These are phyloP conservation scores for Annulohypoxylon stygium DNA, from an alignment of 495 filamentous ascomycete species.

Conservation along the genomic window DNA sequence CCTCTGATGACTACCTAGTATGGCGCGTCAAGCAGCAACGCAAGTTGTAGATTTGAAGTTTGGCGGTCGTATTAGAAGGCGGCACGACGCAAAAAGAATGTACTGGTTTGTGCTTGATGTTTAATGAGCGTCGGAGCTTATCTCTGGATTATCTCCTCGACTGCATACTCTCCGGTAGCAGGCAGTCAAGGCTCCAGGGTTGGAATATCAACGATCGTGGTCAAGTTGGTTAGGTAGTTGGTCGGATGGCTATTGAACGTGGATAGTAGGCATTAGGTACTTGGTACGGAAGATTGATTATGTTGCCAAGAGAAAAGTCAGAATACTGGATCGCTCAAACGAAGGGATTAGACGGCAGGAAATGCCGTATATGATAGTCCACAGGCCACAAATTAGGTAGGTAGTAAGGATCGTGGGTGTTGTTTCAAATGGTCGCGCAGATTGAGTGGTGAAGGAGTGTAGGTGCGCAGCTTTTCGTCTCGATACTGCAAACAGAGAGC, in stretches of 20 bases:
- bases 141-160: slow-evolving; percentile 21
- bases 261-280: neutral
- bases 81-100: slow-evolving; percentile 5
- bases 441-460: slow-evolving; percentile 37
- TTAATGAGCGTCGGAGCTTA: slow-evolving; percentile 8
- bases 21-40: neutral
- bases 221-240: neutral
- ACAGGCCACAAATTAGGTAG: slow-evolving; percentile 15
- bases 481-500: slow-evolving; percentile 13
- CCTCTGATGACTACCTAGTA: neutral
- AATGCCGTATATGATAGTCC: neutral
- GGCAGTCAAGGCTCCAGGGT: neutral
- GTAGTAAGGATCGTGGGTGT: slow-evolving; percentile 39
- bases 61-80: neutral
- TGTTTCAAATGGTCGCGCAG: slow-evolving; percentile 35
- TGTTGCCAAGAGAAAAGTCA: neutral
- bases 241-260: neutral
- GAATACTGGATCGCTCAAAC: slow-evolving; percentile 6
- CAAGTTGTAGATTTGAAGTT: slow-evolving; percentile 6
- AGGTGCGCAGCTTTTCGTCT: slow-evolving; percentile 25
- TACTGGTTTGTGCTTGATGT: neutral
- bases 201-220: neutral
- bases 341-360: neutral
- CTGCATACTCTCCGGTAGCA: slow-evolving; percentile 32
- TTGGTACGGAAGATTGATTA: slow-evolving; percentile 6